These are phyloP conservation scores for Ophiostoma himal-ulmi DNA, from an alignment of 2,329 filamentous ascomycete genomes.

Conservation along the genomic window DNA sequence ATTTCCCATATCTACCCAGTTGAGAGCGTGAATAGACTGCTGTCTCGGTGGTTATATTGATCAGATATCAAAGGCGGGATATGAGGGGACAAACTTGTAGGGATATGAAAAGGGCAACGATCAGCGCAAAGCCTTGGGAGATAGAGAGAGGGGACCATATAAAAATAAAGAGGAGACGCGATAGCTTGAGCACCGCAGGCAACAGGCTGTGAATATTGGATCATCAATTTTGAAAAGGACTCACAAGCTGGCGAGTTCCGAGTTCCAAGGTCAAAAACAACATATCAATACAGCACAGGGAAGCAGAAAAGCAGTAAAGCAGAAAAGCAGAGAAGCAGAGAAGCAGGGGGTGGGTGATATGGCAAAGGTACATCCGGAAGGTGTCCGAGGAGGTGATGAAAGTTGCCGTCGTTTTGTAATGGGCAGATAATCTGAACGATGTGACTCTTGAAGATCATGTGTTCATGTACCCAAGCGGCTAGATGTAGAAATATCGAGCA, in stretches of 20 bases:
- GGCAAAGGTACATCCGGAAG: not conserved
- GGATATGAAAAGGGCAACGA: not conserved
- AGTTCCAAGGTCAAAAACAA: not conserved
- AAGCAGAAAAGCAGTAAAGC: too few species aligned
- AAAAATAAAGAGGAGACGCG: not conserved
- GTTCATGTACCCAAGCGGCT: not conserved
- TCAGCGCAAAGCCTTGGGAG: not conserved
- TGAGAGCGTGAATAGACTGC: not conserved
- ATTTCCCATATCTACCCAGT: conserved; percentile 1
- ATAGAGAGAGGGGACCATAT: not conserved
- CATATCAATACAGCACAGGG: too few species aligned
- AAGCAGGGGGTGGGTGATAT: not conserved
- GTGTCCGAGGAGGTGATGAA: not conserved
- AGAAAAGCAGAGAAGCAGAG: too few species aligned
- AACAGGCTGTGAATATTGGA: not conserved
- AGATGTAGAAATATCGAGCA: not conserved
- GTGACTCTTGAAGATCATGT: not conserved
- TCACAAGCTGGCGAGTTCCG: not conserved
- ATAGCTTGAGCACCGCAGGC: not conserved
- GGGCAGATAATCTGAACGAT: not conserved
- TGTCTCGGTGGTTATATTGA: not conserved
- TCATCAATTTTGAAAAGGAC: not conserved
- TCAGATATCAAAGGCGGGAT: not conserved
- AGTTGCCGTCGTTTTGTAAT: not conserved
- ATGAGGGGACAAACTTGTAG: not conserved